These are phyloP conservation scores for Cryomyces antarcticus DNA, from an alignment of 495 filamentous ascomycete species.

Conservation along the genomic window DNA sequence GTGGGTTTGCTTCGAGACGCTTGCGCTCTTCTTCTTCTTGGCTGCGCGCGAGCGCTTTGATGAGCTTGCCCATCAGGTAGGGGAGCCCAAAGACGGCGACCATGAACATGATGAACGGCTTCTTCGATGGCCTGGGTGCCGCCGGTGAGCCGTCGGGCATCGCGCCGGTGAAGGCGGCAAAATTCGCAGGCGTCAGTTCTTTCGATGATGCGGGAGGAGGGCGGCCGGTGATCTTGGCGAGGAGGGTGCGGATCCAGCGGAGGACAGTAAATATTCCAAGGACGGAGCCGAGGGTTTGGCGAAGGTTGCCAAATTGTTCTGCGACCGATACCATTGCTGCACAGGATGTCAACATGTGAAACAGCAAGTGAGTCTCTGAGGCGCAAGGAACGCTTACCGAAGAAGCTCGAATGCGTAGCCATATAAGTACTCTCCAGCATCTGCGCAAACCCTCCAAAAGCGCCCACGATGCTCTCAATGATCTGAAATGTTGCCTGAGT, in stretches of 20 bases:
- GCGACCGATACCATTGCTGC: conserved; percentile 94
- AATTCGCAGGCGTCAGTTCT: conserved; percentile 70
- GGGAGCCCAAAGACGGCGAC: conserved; percentile 86
- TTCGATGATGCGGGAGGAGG: conserved; percentile 72
- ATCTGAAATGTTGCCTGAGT: conserved; percentile 98
- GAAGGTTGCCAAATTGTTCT: conserved; percentile 84
- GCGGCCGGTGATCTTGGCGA: conserved; percentile 87
- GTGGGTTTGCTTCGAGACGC: conserved; percentile 30
- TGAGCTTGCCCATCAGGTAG: conserved; percentile 88
- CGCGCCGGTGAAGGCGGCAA: conserved; percentile 58
- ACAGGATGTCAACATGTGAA: not conserved
- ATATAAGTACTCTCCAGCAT: conserved; percentile 99
- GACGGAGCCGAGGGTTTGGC: conserved; percentile 85
- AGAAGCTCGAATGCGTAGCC: conserved; percentile 98
- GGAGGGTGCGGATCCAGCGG: conserved; percentile 74
- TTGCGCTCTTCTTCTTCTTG: conserved; percentile 60
- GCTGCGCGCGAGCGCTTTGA: conserved; percentile 59
- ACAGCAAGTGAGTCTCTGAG: not conserved
- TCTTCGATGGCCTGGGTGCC: conserved; percentile 59
- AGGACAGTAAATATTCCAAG: conserved; percentile 90
- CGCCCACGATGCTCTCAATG: conserved; percentile 96
- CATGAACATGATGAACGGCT: conserved; percentile 90
- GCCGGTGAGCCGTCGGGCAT: conserved; percentile 34
- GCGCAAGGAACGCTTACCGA: conserved; percentile 42
- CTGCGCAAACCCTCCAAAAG: conserved; percentile 93